Percentiles rank a stretch among this genome's conserved stretches.
Conservation (phyloP, 192 early-diverging fungal genomes). For the Podila minutissima region DNA sequence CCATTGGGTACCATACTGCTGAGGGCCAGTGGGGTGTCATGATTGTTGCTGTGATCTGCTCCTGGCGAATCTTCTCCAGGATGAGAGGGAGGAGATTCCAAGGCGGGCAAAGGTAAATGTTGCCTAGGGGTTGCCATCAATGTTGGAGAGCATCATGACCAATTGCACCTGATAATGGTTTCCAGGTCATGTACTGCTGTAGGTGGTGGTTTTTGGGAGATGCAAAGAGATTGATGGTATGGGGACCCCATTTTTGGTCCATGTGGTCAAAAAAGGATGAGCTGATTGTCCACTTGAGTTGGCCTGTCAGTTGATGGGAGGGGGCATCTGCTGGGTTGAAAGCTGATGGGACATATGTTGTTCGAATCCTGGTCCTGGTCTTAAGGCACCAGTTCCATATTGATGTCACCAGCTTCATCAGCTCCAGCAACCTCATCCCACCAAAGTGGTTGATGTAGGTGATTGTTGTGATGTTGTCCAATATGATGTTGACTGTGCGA, state of each 20-base stretch:
- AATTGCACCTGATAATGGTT: neutral
- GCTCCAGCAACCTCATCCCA: slow-evolving; percentile 13
- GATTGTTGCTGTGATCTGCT: slow-evolving; percentile 20
- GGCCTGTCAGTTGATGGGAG: neutral
- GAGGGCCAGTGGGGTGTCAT: too few species aligned
- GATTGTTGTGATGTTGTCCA: slow-evolving; percentile 41
- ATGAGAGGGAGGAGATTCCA: slow-evolving; percentile 32
- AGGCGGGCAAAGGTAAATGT: slow-evolving; percentile 23
- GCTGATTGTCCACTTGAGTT: slow-evolving; percentile 36
- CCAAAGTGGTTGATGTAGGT: slow-evolving; percentile 43
- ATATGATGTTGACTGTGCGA: slow-evolving; percentile 4
- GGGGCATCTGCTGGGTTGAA: slow-evolving; percentile 41
- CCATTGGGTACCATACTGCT: too few species aligned
- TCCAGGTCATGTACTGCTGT: slow-evolving; percentile 32
- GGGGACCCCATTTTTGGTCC: slow-evolving; percentile 29
- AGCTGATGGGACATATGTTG: slow-evolving; percentile 13
- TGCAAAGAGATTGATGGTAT: slow-evolving; percentile 39
- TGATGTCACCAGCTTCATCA: slow-evolving; percentile 20
- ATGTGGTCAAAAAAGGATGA: slow-evolving; percentile 1
- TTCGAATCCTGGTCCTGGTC: slow-evolving; percentile 23
- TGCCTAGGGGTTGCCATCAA: slow-evolving; percentile 7
- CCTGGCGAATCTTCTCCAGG: slow-evolving; percentile 7
- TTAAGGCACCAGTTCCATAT: slow-evolving; percentile 18
- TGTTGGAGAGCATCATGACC: neutral
- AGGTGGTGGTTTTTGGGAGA: slow-evolving; percentile 11